These are phyloP conservation scores for Quillaja saponaria DNA, from an alignment of 306 rosid species.

Conservation along the genomic window DNA sequence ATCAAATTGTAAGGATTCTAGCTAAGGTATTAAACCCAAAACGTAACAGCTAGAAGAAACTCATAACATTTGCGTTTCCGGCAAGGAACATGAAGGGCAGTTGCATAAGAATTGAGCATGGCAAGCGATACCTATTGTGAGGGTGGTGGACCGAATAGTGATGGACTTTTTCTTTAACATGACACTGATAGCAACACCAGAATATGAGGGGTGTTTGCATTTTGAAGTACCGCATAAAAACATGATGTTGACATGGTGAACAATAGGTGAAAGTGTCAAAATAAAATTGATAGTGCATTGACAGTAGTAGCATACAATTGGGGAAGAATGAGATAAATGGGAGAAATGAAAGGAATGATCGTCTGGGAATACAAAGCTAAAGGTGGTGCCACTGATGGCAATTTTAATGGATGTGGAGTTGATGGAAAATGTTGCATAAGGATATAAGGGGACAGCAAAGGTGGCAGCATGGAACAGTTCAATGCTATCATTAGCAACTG, in stretches of 20 bases:
- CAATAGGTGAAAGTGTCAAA: too few relatives aligned
- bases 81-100: background rate
- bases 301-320: background rate
- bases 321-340: background rate
- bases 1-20: slow-evolving; percentile 13
- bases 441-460: background rate
- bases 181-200: slow-evolving; percentile 8
- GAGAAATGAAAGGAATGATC: background rate
- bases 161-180: background rate
- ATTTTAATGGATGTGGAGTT: background rate
- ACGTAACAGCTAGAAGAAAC: background rate
- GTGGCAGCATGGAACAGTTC: slow-evolving; percentile 5
- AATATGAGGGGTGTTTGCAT: background rate
- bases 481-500: slow-evolving; percentile 1
- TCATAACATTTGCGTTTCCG: background rate
- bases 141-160: too few relatives aligned
- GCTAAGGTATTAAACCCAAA: background rate
- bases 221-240: too few relatives aligned
- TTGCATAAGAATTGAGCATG: background rate
- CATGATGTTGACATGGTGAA: too few relatives aligned
- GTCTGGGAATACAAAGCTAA: background rate
- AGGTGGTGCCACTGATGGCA: background rate
- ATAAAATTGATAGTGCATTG: background rate
- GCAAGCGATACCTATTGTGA: background rate
- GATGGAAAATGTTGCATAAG: too few relatives aligned